Conservation (phyloP, 768 basidiomycete species). For the Suillus subluteus region DNA sequence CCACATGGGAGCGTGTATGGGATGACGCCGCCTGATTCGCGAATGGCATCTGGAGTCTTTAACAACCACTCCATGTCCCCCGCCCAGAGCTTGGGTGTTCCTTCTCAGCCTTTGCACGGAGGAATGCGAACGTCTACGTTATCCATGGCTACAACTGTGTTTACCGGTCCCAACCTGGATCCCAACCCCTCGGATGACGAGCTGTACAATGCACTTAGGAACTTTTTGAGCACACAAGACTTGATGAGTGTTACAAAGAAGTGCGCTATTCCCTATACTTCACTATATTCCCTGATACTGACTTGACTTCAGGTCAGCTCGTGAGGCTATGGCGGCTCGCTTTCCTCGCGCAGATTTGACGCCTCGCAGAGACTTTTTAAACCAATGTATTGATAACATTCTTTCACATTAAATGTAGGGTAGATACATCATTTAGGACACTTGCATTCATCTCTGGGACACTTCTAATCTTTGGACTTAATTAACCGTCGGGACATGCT, state of each 20-base stretch:
- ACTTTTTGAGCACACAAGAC: conserved; percentile 66
- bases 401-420: conserved; percentile 47
- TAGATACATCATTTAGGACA: conserved; percentile 28
- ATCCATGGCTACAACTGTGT: conserved; percentile 62
- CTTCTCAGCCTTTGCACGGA: conserved; percentile 37
- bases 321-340: conserved; percentile 61
- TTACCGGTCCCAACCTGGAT: conserved; percentile 52
- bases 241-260: conserved; percentile 76
- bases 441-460: conserved; percentile 16
- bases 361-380: conserved; percentile 62
- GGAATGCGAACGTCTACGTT: conserved; percentile 53
- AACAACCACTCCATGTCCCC: conserved; percentile 38
- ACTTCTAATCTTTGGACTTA: conserved; percentile 1
- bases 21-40: conserved; percentile 43
- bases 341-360: conserved; percentile 72
- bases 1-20: conserved; percentile 42
- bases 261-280: conserved; percentile 38
- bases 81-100: conserved; percentile 31
- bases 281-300: conserved; percentile 6
- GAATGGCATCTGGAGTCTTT: conserved; percentile 51
- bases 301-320: conserved; percentile 49
- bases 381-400: conserved; percentile 67
- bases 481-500: not conserved
- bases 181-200: conserved; percentile 66
- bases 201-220: conserved; percentile 54